Percentiles rank a stretch among this genome's conserved stretches.
phyloP scores from a whole-genome alignment of 192 early-diverging fungal genomes.

The Diversispora eburnea region DNA sequence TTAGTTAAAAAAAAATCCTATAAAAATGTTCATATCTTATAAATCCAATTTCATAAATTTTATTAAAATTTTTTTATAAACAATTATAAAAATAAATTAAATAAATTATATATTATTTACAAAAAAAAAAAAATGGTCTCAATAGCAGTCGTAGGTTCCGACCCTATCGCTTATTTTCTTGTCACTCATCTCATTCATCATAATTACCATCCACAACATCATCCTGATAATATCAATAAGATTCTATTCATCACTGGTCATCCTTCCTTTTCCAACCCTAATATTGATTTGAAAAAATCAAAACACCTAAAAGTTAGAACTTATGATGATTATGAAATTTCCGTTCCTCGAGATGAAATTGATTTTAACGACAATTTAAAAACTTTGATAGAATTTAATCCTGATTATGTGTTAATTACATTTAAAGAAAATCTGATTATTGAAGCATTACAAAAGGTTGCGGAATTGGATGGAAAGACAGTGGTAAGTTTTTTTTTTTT shows the following conservation, averaged over 20 bases:
- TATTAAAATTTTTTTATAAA: no score
- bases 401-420: not conserved
- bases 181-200: not conserved
- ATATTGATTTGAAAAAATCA: not conserved
- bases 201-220: not conserved
- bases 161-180: not conserved
- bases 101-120: no score
- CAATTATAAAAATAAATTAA: no score
- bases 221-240: not conserved
- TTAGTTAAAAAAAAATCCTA: no score
- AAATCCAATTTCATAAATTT: no score
- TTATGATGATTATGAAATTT: not conserved
- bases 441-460: not conserved
- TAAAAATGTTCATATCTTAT: no score
- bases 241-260: not conserved
- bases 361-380: not conserved
- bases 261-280: not conserved
- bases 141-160: not conserved
- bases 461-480: not conserved
- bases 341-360: not conserved
- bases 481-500: not conserved
- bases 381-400: not conserved
- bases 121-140: conserved; percentile 5
- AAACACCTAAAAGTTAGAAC: not conserved
- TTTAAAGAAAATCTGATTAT: not conserved